Evolutionary conservation across 164 flowering plant species (phyloP).

Genomic region (Magnolia officinalis): DNA sequence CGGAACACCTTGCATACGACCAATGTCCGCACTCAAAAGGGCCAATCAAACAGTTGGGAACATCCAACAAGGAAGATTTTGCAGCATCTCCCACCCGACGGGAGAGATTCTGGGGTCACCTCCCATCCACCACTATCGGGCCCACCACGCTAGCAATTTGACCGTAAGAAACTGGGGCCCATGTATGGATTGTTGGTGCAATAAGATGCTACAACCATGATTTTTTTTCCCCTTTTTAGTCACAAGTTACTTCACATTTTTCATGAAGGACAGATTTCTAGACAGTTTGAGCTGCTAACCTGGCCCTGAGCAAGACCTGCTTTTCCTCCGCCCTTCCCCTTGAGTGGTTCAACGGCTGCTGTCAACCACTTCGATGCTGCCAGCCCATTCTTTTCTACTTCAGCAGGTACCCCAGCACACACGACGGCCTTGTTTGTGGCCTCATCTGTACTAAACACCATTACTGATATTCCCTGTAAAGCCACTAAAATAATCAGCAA

Average conservation of each 20-base stretch:
- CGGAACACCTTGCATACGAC: too few species aligned
- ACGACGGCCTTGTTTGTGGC: slow-evolving; percentile 77
- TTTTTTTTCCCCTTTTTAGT: neutral
- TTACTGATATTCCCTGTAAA: slow-evolving; percentile 67
- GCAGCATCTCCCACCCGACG: neutral
- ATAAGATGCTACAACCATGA: neutral
- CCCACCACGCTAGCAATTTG: neutral
- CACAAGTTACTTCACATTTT: neutral
- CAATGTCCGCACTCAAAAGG: neutral
- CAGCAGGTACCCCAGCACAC: slow-evolving; percentile 81
- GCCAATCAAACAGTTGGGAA: neutral
- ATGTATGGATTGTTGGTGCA: neutral
- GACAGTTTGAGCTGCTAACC: slow-evolving; percentile 35
- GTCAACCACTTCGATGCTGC: slow-evolving; percentile 83
- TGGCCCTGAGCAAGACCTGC: slow-evolving; percentile 88
- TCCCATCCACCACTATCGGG: neutral
- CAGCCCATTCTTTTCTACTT: slow-evolving; percentile 41
- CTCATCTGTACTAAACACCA: slow-evolving; percentile 83
- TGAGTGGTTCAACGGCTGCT: slow-evolving; percentile 64
- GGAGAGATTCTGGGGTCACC: neutral
- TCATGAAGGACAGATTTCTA: too few species aligned
- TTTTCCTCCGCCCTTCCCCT: slow-evolving; percentile 90
- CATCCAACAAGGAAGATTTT: neutral
- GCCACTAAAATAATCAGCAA: slow-evolving; percentile 4
- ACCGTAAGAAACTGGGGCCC: neutral